These are phyloP conservation scores for Aspergillus amoenus DNA, from an alignment of 2,329 filamentous ascomycete species.

Conservation along the genomic window DNA sequence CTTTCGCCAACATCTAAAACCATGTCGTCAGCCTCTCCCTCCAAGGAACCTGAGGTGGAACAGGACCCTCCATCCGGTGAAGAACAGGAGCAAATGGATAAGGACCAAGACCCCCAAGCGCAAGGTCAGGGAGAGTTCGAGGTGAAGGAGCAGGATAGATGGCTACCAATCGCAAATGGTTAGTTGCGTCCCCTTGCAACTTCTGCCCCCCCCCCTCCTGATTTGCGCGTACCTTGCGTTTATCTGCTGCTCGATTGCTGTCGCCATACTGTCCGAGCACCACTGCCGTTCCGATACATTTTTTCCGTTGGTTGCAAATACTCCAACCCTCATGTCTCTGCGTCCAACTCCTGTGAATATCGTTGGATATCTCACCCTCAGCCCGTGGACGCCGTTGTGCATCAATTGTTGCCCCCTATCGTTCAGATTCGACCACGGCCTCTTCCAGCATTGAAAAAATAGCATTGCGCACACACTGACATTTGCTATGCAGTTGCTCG, in stretches of 20 bases:
- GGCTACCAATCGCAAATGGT: slow-evolving; percentile 99
- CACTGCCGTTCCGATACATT: slow-evolving; percentile 8
- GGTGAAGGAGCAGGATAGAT: slow-evolving; percentile 99
- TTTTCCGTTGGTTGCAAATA: slow-evolving; percentile 3
- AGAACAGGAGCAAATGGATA: slow-evolving; percentile 85
- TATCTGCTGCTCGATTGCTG: slow-evolving; percentile 26
- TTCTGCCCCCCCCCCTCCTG: slow-evolving; percentile 41
- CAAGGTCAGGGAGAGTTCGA: slow-evolving; percentile 87
- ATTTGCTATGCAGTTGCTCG: slow-evolving; percentile 87
- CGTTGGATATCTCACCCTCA: background rate
- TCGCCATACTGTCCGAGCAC: slow-evolving; percentile 34
- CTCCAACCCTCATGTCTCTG: background rate
- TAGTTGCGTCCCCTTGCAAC: slow-evolving; percentile 57
- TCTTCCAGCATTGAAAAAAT: background rate
- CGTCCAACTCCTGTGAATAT: background rate
- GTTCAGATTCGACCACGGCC: background rate
- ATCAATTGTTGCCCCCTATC: background rate
- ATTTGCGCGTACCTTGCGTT: slow-evolving; percentile 53
- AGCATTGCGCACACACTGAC: slow-evolving; percentile 19
- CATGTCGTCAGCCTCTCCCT: slow-evolving; percentile 95
- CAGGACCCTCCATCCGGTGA: slow-evolving; percentile 91
- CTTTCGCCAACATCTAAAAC: slow-evolving; percentile 58
- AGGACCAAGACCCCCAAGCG: slow-evolving; percentile 63
- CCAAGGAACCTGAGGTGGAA: slow-evolving; percentile 86
- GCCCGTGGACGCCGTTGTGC: background rate